Percentiles rank a stretch among this genome's conserved stretches.
phyloP scores from a whole-genome alignment of 2,329 filamentous ascomycete species.

The Alternaria panax region DNA sequence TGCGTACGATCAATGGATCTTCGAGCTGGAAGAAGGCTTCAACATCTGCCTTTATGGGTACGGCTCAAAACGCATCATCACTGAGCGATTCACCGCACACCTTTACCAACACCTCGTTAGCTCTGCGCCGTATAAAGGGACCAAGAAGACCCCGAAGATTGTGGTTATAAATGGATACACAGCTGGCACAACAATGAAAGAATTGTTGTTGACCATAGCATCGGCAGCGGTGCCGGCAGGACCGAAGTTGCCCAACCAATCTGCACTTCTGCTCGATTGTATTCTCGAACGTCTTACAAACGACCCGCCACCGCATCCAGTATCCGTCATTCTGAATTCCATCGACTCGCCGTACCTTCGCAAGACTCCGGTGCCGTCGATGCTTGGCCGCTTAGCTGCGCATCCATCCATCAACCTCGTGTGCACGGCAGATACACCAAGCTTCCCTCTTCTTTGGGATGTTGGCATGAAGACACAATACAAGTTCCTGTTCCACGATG shows the following conservation, averaged over 20 bases:
- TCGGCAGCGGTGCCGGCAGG: slow-evolving; percentile 63
- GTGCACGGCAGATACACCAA: slow-evolving; percentile 85
- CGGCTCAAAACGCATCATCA: slow-evolving; percentile 82
- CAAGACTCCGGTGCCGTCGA: slow-evolving; percentile 70
- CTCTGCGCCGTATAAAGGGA: slow-evolving; percentile 36
- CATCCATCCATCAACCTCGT: slow-evolving; percentile 76
- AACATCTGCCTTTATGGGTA: slow-evolving; percentile 87
- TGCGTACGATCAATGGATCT: slow-evolving; percentile 89
- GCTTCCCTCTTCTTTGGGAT: slow-evolving; percentile 90
- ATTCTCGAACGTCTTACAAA: slow-evolving; percentile 68
- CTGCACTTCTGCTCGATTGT: slow-evolving; percentile 71
- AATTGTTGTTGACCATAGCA: slow-evolving; percentile 74
- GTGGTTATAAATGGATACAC: slow-evolving; percentile 89
- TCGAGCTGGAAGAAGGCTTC: slow-evolving; percentile 87
- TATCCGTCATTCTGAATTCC: slow-evolving; percentile 83
- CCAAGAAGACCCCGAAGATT: slow-evolving; percentile 64
- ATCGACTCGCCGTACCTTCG: slow-evolving; percentile 83
- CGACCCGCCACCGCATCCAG: slow-evolving; percentile 46
- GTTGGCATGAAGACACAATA: slow-evolving; percentile 81
- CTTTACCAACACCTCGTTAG: slow-evolving; percentile 59
- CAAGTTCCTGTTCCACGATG: slow-evolving; percentile 91
- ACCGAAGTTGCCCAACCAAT: slow-evolving; percentile 68
- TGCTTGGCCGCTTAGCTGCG: slow-evolving; percentile 78
- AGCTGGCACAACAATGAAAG: slow-evolving; percentile 69
- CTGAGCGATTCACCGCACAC: slow-evolving; percentile 77